Evolutionary conservation across 73 alveolate species (phyloP).

Genomic region (Paramecium pentaurelia): DNA sequence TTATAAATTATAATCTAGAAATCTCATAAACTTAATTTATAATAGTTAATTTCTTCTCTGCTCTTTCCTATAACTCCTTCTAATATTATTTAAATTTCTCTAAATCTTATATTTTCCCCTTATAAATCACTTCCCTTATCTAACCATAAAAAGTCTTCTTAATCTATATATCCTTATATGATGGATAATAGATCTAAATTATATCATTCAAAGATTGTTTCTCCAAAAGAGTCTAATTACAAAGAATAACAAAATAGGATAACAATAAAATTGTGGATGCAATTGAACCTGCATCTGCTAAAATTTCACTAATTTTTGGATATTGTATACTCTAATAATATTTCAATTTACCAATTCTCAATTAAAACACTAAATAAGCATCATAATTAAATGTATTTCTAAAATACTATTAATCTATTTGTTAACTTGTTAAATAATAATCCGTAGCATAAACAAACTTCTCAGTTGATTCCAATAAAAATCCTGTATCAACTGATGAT

Average conservation of each 20-base stretch:
- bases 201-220: background rate
- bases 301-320: background rate
- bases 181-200: background rate
- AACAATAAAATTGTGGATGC: background rate
- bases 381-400: background rate
- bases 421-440: background rate
- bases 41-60: background rate
- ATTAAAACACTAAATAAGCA: background rate
- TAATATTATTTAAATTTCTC: background rate
- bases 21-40: background rate
- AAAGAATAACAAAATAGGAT: background rate
- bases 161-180: background rate
- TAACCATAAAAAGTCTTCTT: background rate
- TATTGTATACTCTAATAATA: background rate
- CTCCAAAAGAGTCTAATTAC: background rate
- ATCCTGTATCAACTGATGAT: conserved; percentile 11
- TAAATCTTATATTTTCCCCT: background rate
- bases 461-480: background rate
- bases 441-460: background rate
- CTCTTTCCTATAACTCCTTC: background rate
- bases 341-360: conserved; percentile 10
- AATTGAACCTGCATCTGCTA: conserved; percentile 5
- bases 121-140: background rate
- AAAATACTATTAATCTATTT: background rate
- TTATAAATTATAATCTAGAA: background rate